Base-by-base conservation (phyloP, 2,329 filamentous ascomycete species). In the Colletotrichum coccodes region DNA sequence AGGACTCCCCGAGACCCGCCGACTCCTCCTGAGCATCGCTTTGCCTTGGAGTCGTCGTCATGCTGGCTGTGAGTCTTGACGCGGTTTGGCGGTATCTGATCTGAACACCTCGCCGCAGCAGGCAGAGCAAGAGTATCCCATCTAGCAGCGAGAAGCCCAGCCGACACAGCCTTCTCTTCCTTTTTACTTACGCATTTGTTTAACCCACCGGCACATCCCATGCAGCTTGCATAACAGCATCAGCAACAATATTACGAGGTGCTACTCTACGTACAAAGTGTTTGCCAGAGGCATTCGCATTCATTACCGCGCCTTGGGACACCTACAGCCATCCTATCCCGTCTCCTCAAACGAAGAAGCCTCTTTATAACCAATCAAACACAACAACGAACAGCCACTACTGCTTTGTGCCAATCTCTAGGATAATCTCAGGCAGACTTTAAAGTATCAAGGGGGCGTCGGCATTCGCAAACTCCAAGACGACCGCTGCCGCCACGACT, bases 1-100 rank as follows among this genome's bases (percentile, higher is more conserved):
- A 42, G 60, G 44, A 40, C 21, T 26, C 52, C 52, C 50, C 34
- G 11, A 26, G 40, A 36, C 32, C 28, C 9, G 21, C 42, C 30
- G 30, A 28, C 40, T 47, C 36, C 40, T 64, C 42, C 21, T 23
- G 23, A 18, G 28, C 53, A 59, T 52, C n/a, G 21, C 7, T 64
- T 52, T 62, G 53, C 38, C 61, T 60, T 21, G 34, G 34, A 56
- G 47, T 49, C 47, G 65, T 68, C 65, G 65, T 68, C 53, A 68
- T 53, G 61, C 54, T 49, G 60, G 54, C 46, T 42, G 16, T 11
- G 38, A 53, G 6, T 14, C 21, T 36, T 32, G 12, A 26, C 32
- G 32, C 32, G 32, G 14, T 30, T 28, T 32, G 26, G 16, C 28
- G 8, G 47, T 52, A 52, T 28, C 47, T 52, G 28, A n/a, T 52